Base-by-base conservation (phyloP, 2,329 filamentous ascomycete genomes). In the Exophiala spinifera region DNA sequence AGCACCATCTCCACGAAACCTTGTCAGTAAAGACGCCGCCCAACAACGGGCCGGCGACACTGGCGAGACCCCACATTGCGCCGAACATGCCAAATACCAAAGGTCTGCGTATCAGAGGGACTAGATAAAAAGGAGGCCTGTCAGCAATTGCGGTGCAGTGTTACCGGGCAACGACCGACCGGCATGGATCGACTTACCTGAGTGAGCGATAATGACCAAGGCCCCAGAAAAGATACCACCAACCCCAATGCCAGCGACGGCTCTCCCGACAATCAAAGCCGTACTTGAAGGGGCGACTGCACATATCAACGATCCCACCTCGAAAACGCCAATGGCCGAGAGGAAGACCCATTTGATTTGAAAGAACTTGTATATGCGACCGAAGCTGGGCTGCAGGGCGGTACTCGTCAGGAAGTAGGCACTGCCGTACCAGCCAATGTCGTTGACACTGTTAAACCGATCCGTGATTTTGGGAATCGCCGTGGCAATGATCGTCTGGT, bases 21-120 rank as follows among this genome's bases (percentile, higher is more conserved):
- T 66, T 42, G 61, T 72, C 70, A 3, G 71, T 75, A 50, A 74
- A 75, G 13, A 65, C 72, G 20, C 74, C 74, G 14, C 74, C 74
- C 40, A 76, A 61, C 33, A 74, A 60, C 8, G 72, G 72, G 3
- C 57, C 57, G 31, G 68, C 64, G 34, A 74, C 67, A 7, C 69
- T 69, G 1, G 79, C 79, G 43, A 84, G 73, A n/a, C 80, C 81
- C 68, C 76, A 83, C 70, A 82, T 79, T 47, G 73, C 77, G 7
- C 78, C 78, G 40, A 82, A 73, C 33, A 81, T 64, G 0, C 65
- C 67, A 31, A 67, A 64, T 11, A 62, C 63, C 4, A 67, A 56
- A 14, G 61, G 42, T 50, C 54, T 43, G 46, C 49, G 62, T 14
- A 55, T 53, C 15, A 66, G 15, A 8, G 60, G 57, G 4, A 61